Evolutionary conservation across 2,329 filamentous ascomycete genomes (phyloP).

Genomic region (Cadophora gregata): DNA sequence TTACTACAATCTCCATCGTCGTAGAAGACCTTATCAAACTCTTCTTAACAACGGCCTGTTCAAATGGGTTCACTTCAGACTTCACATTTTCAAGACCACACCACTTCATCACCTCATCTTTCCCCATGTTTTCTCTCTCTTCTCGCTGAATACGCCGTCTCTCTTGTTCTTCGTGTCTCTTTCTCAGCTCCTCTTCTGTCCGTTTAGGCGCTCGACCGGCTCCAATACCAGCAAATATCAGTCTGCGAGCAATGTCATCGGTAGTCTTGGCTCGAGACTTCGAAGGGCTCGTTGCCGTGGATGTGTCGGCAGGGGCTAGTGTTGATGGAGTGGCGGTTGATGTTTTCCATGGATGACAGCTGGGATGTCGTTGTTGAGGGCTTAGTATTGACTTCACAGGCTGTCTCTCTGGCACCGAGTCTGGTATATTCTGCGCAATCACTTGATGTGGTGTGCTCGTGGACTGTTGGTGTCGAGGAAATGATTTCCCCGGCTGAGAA

Average conservation of each 20-base stretch:
- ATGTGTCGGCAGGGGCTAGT: not conserved
- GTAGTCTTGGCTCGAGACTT: not conserved
- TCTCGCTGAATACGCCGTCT: slow-evolving; percentile 9
- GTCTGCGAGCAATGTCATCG: slow-evolving; percentile 2
- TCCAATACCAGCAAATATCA: slow-evolving; percentile 9
- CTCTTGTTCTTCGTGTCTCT: slow-evolving; percentile 1
- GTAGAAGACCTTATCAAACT: not conserved
- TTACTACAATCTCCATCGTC: not conserved
- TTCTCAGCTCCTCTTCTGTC: slow-evolving; percentile 13
- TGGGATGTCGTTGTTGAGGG: not conserved
- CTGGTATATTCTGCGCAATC: not conserved
- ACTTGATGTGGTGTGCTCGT: not conserved
- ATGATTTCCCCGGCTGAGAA: not conserved
- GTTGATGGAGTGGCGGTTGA: not conserved
- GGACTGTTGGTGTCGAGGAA: not conserved
- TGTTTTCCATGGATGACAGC: not conserved
- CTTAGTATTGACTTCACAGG: not conserved
- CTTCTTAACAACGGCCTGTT: not conserved
- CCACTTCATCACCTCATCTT: slow-evolving; percentile 2
- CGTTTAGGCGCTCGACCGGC: slow-evolving; percentile 1
- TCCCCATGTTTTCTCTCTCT: slow-evolving; percentile 5
- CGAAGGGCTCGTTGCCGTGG: not conserved
- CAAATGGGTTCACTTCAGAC: not conserved
- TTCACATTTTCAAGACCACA: not conserved
- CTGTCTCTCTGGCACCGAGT: not conserved